Percentiles rank a stretch among this genome's conserved stretches.
Evolutionary conservation across 441 rosid species (phyloP).

Genomic region (Capsella rubella): DNA sequence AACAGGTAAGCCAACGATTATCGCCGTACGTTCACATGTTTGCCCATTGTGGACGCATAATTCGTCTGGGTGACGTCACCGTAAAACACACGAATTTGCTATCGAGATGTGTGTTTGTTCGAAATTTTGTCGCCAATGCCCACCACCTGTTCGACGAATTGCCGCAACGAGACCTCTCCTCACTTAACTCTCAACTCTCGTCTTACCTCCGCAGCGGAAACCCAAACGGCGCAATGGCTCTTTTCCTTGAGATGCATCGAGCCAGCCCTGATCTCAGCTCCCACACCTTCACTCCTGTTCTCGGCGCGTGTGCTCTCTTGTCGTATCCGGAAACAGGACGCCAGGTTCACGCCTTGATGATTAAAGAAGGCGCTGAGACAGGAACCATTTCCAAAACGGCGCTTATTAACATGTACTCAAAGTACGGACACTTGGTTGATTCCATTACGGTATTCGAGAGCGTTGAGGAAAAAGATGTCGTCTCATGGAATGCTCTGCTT

Average conservation of each 20-base stretch:
- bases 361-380: conserved; percentile 59
- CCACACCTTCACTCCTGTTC: conserved; percentile 72
- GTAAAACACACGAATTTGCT: conserved; percentile 6
- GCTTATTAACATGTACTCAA: conserved; percentile 71
- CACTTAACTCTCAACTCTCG: conserved; percentile 61
- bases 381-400: conserved; percentile 75
- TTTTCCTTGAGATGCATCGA: conserved; percentile 53
- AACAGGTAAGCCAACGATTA: conserved; percentile 15
- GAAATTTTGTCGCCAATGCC: conserved; percentile 19
- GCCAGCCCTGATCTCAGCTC: conserved; percentile 52
- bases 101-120: background rate
- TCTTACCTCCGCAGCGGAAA: conserved; percentile 51
- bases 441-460: conserved; percentile 63
- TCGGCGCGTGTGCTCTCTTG: conserved; percentile 65
- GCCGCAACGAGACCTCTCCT: conserved; percentile 51
- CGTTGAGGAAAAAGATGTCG: conserved; percentile 62
- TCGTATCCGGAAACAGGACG: conserved; percentile 57
- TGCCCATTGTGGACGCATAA: conserved; percentile 10
- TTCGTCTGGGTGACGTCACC: conserved; percentile 9
- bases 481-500: conserved; percentile 78
- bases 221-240: conserved; percentile 57
- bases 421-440: conserved; percentile 53
- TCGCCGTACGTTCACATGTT: conserved; percentile 33
- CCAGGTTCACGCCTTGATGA: conserved; percentile 77
- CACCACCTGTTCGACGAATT: conserved; percentile 57